These are phyloP conservation scores for Pisolithus marmoratus DNA, from an alignment of 768 basidiomycete species.

Conservation along the genomic window DNA sequence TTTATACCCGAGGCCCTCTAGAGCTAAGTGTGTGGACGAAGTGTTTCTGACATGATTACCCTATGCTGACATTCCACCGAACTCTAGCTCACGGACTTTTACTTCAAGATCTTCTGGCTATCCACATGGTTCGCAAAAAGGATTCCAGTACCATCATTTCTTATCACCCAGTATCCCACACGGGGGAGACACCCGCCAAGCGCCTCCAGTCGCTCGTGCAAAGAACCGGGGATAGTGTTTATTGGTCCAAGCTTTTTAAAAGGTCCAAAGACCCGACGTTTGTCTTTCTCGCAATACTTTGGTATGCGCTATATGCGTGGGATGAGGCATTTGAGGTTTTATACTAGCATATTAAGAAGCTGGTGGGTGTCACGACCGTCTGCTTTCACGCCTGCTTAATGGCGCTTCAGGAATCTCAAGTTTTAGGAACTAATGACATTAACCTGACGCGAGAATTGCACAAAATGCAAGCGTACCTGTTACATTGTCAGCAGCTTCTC, in stretches of 20 bases:
- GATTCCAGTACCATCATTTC: slow-evolving; percentile 9
- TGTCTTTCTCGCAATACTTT: slow-evolving; percentile 40
- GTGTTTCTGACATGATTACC: neutral
- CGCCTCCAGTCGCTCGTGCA: slow-evolving; percentile 7
- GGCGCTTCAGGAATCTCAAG: slow-evolving; percentile 37
- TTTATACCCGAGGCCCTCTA: slow-evolving; percentile 31
- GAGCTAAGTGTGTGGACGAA: slow-evolving; percentile 13
- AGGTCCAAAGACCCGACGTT: slow-evolving; percentile 41
- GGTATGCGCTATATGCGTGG: slow-evolving; percentile 52
- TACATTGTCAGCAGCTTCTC: slow-evolving; percentile 50
- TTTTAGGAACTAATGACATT: slow-evolving; percentile 32
- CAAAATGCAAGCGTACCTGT: slow-evolving; percentile 50
- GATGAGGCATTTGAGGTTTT: slow-evolving; percentile 46
- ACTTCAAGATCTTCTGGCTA: slow-evolving; percentile 38
- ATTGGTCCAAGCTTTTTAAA: slow-evolving; percentile 5
- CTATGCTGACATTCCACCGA: neutral
- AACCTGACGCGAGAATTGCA: slow-evolving; percentile 48
- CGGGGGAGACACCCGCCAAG: neutral
- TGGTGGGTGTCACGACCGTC: neutral
- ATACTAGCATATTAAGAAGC: slow-evolving; percentile 33
- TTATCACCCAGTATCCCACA: slow-evolving; percentile 3
- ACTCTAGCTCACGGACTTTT: slow-evolving; percentile 4
- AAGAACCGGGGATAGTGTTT: slow-evolving; percentile 2
- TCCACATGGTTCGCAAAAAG: slow-evolving; percentile 39
- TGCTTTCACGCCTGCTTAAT: neutral